Base-by-base conservation (phyloP, 1,284 basidiomycete species). In the Papiliotrema laurentii region DNA sequence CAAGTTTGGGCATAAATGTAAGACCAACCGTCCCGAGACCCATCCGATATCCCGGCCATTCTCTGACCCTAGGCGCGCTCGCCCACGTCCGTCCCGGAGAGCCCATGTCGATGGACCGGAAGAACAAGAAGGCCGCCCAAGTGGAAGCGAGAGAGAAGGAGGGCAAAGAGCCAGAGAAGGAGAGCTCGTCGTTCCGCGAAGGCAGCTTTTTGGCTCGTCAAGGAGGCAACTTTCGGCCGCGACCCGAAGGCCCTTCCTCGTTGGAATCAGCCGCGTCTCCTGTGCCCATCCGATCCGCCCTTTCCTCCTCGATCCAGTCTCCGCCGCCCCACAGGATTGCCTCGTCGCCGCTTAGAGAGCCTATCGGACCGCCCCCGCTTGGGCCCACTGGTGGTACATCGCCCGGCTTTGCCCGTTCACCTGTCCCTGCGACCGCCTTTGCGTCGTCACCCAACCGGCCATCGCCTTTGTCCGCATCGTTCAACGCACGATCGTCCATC, bases 81-180 rank as follows among this genome's bases (percentile, higher is more conserved):
- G 92, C 92, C 1, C 94, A 97, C 68, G 80, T 97, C 46, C 79
- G 94, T 3, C 93, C 93, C 3, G 94, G 93, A 4, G 93, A 97
- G 75, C 86, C 82, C 58, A 73, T 92, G 83, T 82, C 86, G 11
- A 96, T 97, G 89, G 94, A 98, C 71, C 79, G 93, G 58, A 94
- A 96, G 79, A 97, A 98, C 77, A 97, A 97, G 80, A 91, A 94
- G 66, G 87, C 89, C 10, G 90, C 91, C 1, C 93, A 97, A 66
- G 77, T 81, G 36, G 85, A 81, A 22, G 75, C 79, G 5, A 58
- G 64, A 14, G 67, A 66, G 35, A 40, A 53, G 13, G 47, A 53
- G 16, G 25, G 27, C 27, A n/a, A 5, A 5, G 22, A 9, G 21
- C 25, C 40, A 26, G 47, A n/a, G 11, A 47, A 52, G 26, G 14